Evolutionary conservation across 169 alveolate species (phyloP), one percentile per base, ranked within the genome.

Genomic region (Plasmodium chabaudi): DNA sequence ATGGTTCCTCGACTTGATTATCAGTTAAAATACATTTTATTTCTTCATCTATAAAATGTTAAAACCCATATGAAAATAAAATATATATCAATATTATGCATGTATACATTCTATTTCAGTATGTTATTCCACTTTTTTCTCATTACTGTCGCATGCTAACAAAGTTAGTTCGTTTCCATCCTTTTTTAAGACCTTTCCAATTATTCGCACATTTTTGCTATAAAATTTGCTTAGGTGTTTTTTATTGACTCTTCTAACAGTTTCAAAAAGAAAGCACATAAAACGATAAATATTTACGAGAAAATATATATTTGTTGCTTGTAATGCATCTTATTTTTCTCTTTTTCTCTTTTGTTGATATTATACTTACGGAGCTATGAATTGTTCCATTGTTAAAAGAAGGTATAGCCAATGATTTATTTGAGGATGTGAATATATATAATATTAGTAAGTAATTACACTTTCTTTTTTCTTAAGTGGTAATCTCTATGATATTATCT

Each of bases 131-230:
- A 55, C 49, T 46, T 19, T 77, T 65, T 57, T 44, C 10, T 19
- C 19, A 53, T 77, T 82, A 82, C 90, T 69, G 46, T 82, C 90
- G 9, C 64, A 46, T 10, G 90, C 69, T 82, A 51, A 65, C 19
- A 82, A 53, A 17, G 72, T 69, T n/a, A 82, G 34, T 12, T 82
- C 86, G 9, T 49, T 72, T 21, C 68, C 86, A 34, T 82, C 90
- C 90, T 67, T 82, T 59, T 82, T 82, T 56, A 82, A 56, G 57
- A 82, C 64, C 51, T 82, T 82, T 23, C 90, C 90, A 57, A 82
- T 25, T 44, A 82, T 19, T 82, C 90, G 69, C n/a, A 82, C 90
- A 82, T 82, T 82, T 53, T 82, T 82, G 63, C 69, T 68, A 61
- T 67, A 56, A 82, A 82, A 82, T 67, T 82, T 82, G 53, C n/a